Base-by-base conservation (phyloP, 2,329 filamentous ascomycete species). In the Fusarium chlamydosporum region DNA sequence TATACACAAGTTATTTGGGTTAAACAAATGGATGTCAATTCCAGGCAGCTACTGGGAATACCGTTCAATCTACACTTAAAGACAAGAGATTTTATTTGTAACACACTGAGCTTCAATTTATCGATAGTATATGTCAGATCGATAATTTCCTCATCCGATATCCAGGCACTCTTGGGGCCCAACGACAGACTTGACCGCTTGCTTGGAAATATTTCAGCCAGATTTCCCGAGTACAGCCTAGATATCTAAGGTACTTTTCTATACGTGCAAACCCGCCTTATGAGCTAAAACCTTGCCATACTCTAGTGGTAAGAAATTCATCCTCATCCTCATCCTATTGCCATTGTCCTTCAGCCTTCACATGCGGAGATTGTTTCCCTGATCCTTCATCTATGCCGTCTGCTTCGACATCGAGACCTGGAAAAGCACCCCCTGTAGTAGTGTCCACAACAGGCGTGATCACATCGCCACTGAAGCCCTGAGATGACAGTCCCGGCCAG, bases 261-360 rank as follows among this genome's bases (percentile, higher is more conserved):
- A 16, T 16, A 43, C 2, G n/a, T 29, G 10, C 4, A 27, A 46
- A 16, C 15, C 15, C 16, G 13, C 33, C 13, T 18, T 7, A 48
- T 9, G 15, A 3, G 9, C 31, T n/a, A 29, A 47, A 1, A 11
- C 18, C n/a, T 18, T 20, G 7, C n/a, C 13, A 6, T 11, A 18
- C 3, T 15, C 31, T 18, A 15, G 5, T 41, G 12, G 5, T 6
- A 41, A 41, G 18, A 41, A 41, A 48, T 7, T 8, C 18, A 10
- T 18, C 27, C 4, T 12, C 18, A 35, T n/a, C 26, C 20, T 37
- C 3, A 15, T 7, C 16, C 20, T 61, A 40, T 4, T 20, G 10
- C 50, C 45, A 66, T 41, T 40, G 40, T 6, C 31, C 27, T 48
- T 68, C 54, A 15, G 13, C 15, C 38, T 68, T 56, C 3, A 66